Evolutionary conservation across 2,329 filamentous ascomycete genomes (phyloP), one percentile per base, ranked within the genome.

Genomic region (Alternaria alternata): DNA sequence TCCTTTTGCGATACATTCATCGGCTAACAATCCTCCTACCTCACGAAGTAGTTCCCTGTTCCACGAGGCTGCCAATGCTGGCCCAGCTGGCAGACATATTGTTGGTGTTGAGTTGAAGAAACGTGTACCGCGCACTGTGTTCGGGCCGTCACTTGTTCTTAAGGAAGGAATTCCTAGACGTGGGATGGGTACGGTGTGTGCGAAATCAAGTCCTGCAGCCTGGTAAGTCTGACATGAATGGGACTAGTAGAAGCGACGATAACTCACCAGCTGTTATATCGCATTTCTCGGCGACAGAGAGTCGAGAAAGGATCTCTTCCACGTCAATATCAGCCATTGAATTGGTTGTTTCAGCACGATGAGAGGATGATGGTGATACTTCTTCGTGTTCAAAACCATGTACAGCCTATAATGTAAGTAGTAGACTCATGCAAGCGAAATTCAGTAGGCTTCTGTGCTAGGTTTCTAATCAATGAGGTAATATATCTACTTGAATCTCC

Each of bases 61-160:
- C 32, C 32, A 36, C 1, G 12, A 36, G 12, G 32, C 14, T 46
- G 3, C 61, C 65, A 7, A 74, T 60, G 18, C 63, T 51, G 76
- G 89, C 88, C 81, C 88, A 89, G 60, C 83, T 85, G 0, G 59
- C 53, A 24, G 28, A 11, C 28, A 30, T 30, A 30, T 30, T 30
- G 28, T 30, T 30, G 28, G 28, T 11, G 28, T 30, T 4, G 28
- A 30, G 28, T 30, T 30, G 28, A 30, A 30, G 28, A 30, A 30
- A 30, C 28, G 28, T 30, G 28, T 30, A 30, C 87, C 88, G 57
- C 88, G 82, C 20, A 88, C 83, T 44, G 88, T 88, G 68, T 89
- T 89, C 42, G 88, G 88, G 0, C 88, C 88, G 64, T 90, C 88
- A 20, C 85, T 85, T 42, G 87, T 79, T 16, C 87, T 83, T 5